phyloP scores from a whole-genome alignment of 2,329 filamentous ascomycete genomes.

The Pseudogymnoascus sp. region DNA sequence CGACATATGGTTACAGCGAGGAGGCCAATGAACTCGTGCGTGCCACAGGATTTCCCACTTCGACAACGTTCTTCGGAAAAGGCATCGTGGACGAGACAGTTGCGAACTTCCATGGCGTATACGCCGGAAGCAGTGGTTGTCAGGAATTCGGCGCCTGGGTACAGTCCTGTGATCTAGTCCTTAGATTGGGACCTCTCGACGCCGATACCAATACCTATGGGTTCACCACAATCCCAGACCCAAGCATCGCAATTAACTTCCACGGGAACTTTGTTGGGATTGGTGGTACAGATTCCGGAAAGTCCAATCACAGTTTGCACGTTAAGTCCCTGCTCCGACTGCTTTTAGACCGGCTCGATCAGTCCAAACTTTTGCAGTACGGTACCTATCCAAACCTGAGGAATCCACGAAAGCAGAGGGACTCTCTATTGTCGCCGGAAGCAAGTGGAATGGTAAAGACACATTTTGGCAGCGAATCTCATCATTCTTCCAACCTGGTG shows the following conservation, averaged over 20 bases:
- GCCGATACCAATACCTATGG: conserved; percentile 38
- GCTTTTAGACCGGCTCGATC: not conserved
- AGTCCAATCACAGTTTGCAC: not conserved
- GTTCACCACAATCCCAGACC: conserved; percentile 24
- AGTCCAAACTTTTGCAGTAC: not conserved
- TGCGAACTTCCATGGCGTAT: conserved; percentile 41
- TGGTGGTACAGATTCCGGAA: not conserved
- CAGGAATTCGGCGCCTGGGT: conserved; percentile 17
- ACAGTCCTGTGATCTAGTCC: conserved; percentile 34
- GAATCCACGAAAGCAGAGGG: not conserved
- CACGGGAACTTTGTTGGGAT: not conserved
- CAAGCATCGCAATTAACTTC: not conserved
- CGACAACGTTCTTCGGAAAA: conserved; percentile 40
- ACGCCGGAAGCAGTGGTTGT: conserved; percentile 31
- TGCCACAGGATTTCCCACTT: conserved; percentile 38
- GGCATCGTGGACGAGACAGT: conserved; percentile 40
- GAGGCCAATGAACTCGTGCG: conserved; percentile 32
- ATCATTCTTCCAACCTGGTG: conserved; percentile 40
- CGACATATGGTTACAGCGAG: conserved; percentile 17
- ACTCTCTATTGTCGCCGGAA: conserved; percentile 16
- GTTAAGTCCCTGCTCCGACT: not conserved
- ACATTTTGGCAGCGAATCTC: conserved; percentile 39
- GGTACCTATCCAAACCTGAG: not conserved
- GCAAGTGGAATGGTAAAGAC: conserved; percentile 32
- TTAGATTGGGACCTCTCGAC: conserved; percentile 38